Base-by-base conservation (phyloP, 116 monocot genomes). In the Zostera marina region DNA sequence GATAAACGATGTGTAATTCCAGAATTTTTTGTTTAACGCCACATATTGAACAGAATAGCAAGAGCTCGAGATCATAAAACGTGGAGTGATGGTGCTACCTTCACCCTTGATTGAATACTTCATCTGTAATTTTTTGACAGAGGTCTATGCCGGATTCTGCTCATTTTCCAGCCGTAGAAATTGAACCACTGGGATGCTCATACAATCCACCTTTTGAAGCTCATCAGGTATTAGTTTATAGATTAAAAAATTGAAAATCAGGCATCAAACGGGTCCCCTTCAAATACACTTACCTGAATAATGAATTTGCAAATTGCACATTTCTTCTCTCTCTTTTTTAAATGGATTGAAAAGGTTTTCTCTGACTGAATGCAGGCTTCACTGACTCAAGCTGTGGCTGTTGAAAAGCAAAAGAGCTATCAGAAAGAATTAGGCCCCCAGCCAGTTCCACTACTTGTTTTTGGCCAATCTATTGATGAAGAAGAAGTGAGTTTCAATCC, bases 191-290 rank as follows among this genome's bases (percentile, higher is more conserved):
- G 40, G 93, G 88, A 54, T 94, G 93, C 63, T 94, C 88, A 54
- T 88, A 81, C 55, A 94, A 94, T 75, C 93, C 93, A 71, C 73
- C 84, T 32, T 84, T 84, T 56, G 88, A 94, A 73, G 88, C 84
- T 66, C n/a, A 94, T 82, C 93, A 94, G 74, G 92, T 83, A 66
- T 63, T 8, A 52, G 41, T 57, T 52, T 11, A 59, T 22, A 45
- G 19, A 52, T n/a, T n/a, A 56, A 22, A 17, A 39, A 65, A 19
- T 5, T 51, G 19, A 2, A 51, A 51, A 19, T 9, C 20, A 8
- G 9, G 1, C 15, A 19, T 51, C 20, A 19, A 8, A 9, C 15
- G 9, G 12, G 15, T n/a, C n/a, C n/a, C n/a, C n/a, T n/a, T n/a
- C n/a, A n/a, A n/a, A n/a, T n/a, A n/a, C n/a, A n/a, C n/a, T n/a